Conservation (phyloP, 2,329 filamentous ascomycete genomes). For the Periconia sp. region DNA sequence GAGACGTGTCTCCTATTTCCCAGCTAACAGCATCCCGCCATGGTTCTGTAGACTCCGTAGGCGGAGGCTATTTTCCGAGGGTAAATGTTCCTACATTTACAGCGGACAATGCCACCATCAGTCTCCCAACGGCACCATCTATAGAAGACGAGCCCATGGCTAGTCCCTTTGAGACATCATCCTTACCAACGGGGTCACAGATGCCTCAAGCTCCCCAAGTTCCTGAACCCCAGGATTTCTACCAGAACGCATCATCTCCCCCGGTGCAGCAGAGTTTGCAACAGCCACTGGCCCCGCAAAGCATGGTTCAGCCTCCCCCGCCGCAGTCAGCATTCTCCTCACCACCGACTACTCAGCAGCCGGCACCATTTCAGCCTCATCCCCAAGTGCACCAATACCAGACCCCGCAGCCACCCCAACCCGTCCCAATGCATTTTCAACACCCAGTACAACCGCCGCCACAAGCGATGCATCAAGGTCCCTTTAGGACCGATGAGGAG, state of each 20-base stretch:
- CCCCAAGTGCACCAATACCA: conserved; percentile 16
- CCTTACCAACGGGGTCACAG: conserved; percentile 24
- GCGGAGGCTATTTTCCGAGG: conserved; percentile 65
- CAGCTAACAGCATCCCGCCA: conserved; percentile 51
- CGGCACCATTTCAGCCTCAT: conserved; percentile 16
- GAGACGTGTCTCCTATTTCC: conserved; percentile 61
- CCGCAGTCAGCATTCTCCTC: conserved; percentile 17
- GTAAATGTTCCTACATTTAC: conserved; percentile 53
- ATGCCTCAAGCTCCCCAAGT: conserved; percentile 28
- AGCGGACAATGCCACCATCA: conserved; percentile 42
- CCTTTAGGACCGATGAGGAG: conserved; percentile 68
- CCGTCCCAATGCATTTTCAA: conserved; percentile 18
- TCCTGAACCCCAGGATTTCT: conserved; percentile 38
- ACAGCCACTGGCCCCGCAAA: conserved; percentile 26
- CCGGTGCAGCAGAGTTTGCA: conserved; percentile 32
- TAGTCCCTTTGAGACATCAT: conserved; percentile 23
- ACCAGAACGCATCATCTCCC: conserved; percentile 45
- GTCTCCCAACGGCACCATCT: conserved; percentile 44
- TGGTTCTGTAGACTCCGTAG: conserved; percentile 52
- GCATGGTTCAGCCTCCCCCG: conserved; percentile 26
- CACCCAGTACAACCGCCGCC: conserved; percentile 10
- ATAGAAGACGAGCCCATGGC: conserved; percentile 36
- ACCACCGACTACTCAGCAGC: conserved; percentile 16
- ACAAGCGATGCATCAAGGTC: conserved; percentile 37
- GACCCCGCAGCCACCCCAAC: conserved; percentile 12